phyloP scores from a whole-genome alignment of 495 filamentous ascomycete genomes.

The Neurospora intermedia region DNA sequence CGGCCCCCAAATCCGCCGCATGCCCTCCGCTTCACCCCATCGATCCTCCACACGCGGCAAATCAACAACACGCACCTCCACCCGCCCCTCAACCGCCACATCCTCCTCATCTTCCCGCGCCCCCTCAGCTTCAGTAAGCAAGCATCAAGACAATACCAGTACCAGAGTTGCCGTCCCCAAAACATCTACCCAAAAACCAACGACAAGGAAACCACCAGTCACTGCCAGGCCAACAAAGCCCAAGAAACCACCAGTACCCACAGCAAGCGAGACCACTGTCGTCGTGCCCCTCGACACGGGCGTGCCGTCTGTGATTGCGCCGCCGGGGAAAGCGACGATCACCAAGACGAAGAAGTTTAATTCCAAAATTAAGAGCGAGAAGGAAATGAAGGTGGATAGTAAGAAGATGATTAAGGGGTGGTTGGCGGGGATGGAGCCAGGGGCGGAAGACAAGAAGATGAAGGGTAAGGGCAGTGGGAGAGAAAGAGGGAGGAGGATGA shows the following conservation, averaged over 20 bases:
- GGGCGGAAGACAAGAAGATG: background rate
- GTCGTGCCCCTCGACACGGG: background rate
- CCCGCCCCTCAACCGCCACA: background rate
- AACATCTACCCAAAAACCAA: background rate
- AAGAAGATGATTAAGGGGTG: slow-evolving; percentile 14
- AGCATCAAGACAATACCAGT: background rate
- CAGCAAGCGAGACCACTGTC: background rate
- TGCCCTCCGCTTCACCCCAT: background rate
- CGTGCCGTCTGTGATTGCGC: background rate
- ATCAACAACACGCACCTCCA: background rate
- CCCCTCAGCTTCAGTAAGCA: background rate
- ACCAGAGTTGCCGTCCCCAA: background rate
- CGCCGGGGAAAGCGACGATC: background rate
- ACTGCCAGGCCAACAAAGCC: background rate
- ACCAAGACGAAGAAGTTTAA: slow-evolving; percentile 10
- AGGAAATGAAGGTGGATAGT: slow-evolving; percentile 15
- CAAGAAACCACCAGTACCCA: background rate
- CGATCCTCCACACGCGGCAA: background rate
- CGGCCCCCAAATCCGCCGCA: background rate
- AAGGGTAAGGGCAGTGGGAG: background rate
- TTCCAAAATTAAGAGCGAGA: slow-evolving; percentile 13
- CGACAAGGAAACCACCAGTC: background rate
- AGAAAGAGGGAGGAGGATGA: background rate
- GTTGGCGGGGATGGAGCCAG: slow-evolving; percentile 12
- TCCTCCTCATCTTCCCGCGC: background rate